Base-by-base conservation (phyloP, 2,329 filamentous ascomycete species). In the Venturia asperata region DNA sequence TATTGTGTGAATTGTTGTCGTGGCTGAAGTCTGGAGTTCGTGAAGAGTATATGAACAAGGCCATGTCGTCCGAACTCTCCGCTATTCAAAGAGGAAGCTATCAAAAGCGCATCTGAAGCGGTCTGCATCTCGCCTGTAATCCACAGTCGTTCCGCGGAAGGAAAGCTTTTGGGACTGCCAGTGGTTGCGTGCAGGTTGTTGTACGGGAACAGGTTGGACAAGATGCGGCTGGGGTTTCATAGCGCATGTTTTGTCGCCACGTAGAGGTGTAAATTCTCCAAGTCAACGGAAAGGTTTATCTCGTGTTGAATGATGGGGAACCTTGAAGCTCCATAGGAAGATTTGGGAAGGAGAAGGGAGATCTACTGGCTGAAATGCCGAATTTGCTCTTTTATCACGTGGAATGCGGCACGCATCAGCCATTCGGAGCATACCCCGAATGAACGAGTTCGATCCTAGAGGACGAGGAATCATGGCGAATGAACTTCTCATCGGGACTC, bases 161-260 rank as follows among this genome's bases (percentile, higher is more conserved):
- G 49, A 9, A 37, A n/a, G 19, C 30, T 30, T 37, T 58, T n/a
- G 15, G 10, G 7, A n/a, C n/a, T n/a, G n/a, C n/a, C n/a, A n/a
- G 30, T 34, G 52, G 52, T 58, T 58, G 52, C 52, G 27, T 37
- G 52, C 52, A 58, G 52, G 15, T 58, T 37, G 52, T 58, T 58
- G 30, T 58, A 58, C 52, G 52, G 30, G 19, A 58, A 58, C 24
- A 24, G 27, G 52, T 58, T 37, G 52, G 52, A 58, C 52, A 58
- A 24, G 24, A 13, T 6, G n/a, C 45, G 21, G 21, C 9, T 52
- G 13, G 21, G 10, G 21, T 27, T 49, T 49, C 47, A 49, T 41
- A 27, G 47, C 45, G 10, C 45, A n/a, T 41, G 10, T 41, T 41
- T 41, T 41, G 39, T 11, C 39, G 39, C 39, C 45, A 47, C n/a